Evolutionary conservation across 768 basidiomycete genomes (phyloP).

Genomic region (Russula ochroleuca): DNA sequence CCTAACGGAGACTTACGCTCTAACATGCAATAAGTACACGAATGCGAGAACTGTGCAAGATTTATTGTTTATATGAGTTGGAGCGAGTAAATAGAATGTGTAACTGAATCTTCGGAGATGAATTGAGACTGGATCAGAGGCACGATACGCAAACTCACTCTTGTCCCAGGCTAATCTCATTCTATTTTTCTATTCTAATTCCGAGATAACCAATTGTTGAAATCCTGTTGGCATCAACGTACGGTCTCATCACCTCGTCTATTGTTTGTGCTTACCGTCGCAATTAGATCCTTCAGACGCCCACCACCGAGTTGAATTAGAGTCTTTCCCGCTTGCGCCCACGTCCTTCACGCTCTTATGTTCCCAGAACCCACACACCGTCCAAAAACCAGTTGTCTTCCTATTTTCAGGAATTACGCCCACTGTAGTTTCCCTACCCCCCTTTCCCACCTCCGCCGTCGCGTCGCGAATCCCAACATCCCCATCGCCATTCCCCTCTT

Average conservation of each 20-base stretch:
- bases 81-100: too few species aligned
- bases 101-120: too few species aligned
- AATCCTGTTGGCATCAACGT: slow-evolving; percentile 81
- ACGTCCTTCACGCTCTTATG: slow-evolving; percentile 1
- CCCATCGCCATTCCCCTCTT: slow-evolving; percentile 47
- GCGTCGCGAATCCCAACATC: slow-evolving; percentile 50
- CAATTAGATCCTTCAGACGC: slow-evolving; percentile 77
- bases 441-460: slow-evolving; percentile 67
- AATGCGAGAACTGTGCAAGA: too few species aligned
- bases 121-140: too few species aligned
- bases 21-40: too few species aligned
- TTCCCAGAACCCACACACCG: slow-evolving; percentile 60
- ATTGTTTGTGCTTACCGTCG: background rate
- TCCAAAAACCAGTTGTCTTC: slow-evolving; percentile 74
- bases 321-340: background rate
- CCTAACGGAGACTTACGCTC: too few species aligned
- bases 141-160: slow-evolving; percentile 27
- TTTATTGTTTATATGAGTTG: too few species aligned
- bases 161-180: slow-evolving; percentile 49
- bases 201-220: slow-evolving; percentile 67
- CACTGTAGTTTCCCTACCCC: slow-evolving; percentile 65
- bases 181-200: slow-evolving; percentile 75
- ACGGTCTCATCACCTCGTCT: slow-evolving; percentile 28
- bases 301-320: slow-evolving; percentile 85
- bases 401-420: slow-evolving; percentile 83